Evolutionary conservation across 495 filamentous ascomycete species (phyloP).

Genomic region (Pseudevernia furfuracea): DNA sequence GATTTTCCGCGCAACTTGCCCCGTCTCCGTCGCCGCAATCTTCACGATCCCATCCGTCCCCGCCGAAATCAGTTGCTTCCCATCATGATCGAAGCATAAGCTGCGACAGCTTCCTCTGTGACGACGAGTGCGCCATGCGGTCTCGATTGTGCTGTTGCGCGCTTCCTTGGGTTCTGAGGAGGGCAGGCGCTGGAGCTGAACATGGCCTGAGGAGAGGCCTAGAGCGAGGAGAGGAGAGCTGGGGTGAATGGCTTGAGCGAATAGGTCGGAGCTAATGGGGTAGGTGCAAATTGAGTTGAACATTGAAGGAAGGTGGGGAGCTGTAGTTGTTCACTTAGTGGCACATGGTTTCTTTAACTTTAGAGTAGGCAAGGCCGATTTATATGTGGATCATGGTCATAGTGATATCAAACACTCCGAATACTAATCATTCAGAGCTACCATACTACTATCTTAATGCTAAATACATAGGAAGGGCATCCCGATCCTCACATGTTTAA

Average conservation of each 20-base stretch:
- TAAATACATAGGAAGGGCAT: not conserved
- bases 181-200: constrained; percentile 78
- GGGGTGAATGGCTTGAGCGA: constrained; percentile 82
- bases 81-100: constrained; percentile 69
- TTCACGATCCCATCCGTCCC: constrained; percentile 89
- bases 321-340: not conserved
- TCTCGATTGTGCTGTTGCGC: constrained; percentile 70
- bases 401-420: no score
- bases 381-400: no score
- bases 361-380: not conserved
- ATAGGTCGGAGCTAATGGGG: constrained; percentile 77
- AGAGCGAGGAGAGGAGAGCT: constrained; percentile 73
- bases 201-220: constrained; percentile 77
- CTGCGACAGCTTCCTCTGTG: constrained; percentile 89
- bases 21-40: constrained; percentile 70
- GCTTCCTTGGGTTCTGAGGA: constrained; percentile 37
- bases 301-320: constrained; percentile 36
- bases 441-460: not conserved
- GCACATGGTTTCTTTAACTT: no score
- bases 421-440: not conserved
- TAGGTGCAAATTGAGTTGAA: constrained; percentile 87
- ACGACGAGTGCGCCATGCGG: constrained; percentile 74
- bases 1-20: constrained; percentile 69
- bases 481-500: not conserved
- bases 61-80: constrained; percentile 70